Evolutionary conservation across 140 eudicot species (phyloP), one percentile per base, ranked within the genome.

Genomic region (Anethum foeniculum): DNA sequence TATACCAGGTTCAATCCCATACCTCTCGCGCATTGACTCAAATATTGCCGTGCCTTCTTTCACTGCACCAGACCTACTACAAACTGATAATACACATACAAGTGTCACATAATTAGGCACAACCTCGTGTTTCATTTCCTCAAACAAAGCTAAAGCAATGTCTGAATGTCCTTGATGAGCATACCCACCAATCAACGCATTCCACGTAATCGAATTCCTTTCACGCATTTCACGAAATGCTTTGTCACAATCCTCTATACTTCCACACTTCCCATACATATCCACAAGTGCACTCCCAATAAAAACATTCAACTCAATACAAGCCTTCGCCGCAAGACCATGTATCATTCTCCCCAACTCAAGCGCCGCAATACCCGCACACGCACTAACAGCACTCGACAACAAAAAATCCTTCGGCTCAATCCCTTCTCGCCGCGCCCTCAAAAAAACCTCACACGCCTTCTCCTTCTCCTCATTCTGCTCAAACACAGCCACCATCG

Each of bases 231-330:
- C 91, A 72, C 78, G 82, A 80, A 93, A 91, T 71, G 89, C 82
- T 36, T 64, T 81, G 82, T 91, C 92, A 25, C 97, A 89, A 51
- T 88, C 93, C 81, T 88, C 87, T 15, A 90, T 80, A 34, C 89
- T 89, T 44, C 97, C 98, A 90, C 96, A 93, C 78, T 93, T 91
- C 25, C 93, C 97, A 68, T 91, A 93, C 98, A 93, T 90, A 88
- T 93, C 98, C 7, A 93, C 98, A 46, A 93, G 87, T 39, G 98
- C 93, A 76, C 98, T 93, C 41, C 98, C 98, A 44, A 91, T 91
- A 79, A 88, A 93, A 28, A 88, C 64, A 79, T 90, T 86, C 19
- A 65, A 52, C 72, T 87, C 90, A 34, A 93, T 77, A 48, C 98
- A 91, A 32, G 92, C 93, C 83, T 93, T 93, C n/a, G 85, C 95